phyloP scores from a whole-genome alignment of 2,329 filamentous ascomycete species.

The Cercospora sojina region DNA sequence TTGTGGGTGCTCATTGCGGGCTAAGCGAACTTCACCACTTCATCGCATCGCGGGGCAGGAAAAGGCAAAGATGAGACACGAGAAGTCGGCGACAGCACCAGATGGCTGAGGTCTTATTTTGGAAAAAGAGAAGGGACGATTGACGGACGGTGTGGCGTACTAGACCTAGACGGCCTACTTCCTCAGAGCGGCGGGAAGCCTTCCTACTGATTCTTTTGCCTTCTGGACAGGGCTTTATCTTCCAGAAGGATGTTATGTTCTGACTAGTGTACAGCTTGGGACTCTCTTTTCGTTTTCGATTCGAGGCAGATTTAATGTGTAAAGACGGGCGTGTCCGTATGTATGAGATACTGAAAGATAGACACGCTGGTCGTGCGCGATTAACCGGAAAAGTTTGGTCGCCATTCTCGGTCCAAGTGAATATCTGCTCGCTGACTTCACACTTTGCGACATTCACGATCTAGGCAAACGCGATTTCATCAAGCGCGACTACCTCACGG shows the following conservation, averaged over 20 bases:
- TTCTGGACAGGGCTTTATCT: background rate
- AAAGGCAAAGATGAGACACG: background rate
- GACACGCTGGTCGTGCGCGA: background rate
- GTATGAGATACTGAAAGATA: background rate
- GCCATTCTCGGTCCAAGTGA: too few species aligned
- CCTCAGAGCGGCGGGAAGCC: background rate
- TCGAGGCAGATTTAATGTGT: background rate
- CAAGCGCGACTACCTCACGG: too few species aligned
- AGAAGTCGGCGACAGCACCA: background rate
- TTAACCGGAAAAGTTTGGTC: too few species aligned
- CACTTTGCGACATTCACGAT: background rate
- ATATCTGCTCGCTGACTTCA: too few species aligned
- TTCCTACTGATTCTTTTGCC: background rate
- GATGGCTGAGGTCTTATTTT: background rate
- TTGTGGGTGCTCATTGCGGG: constrained; percentile 40
- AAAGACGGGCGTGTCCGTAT: background rate
- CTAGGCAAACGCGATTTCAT: background rate
- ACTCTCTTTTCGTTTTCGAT: background rate
- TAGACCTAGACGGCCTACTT: background rate
- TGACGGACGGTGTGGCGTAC: background rate
- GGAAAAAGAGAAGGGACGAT: background rate
- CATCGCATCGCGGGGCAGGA: background rate
- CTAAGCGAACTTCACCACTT: constrained; percentile 1
- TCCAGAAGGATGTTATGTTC: background rate
- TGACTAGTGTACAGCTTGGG: background rate